Percentiles rank a stretch among this genome's conserved stretches.
These are phyloP conservation scores for Heterobasidion annosum DNA, from an alignment of 1,284 basidiomycete species.

Conservation along the genomic window DNA sequence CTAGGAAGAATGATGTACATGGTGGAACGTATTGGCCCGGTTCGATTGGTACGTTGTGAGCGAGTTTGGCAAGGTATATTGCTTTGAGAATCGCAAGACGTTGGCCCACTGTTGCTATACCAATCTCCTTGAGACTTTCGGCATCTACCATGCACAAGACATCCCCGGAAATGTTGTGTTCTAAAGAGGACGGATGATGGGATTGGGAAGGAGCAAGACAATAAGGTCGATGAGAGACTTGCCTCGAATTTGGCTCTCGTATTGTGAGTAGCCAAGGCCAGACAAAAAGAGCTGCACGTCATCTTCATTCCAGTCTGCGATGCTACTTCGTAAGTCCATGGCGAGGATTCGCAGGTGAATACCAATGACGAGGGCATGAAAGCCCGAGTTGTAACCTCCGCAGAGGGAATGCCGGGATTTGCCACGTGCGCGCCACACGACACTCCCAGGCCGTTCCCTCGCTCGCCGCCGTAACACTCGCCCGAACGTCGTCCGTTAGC, in stretches of 20 bases:
- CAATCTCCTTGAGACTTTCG: slow-evolving; percentile 77
- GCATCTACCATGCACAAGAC: slow-evolving; percentile 77
- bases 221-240: slow-evolving; percentile 12
- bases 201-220: slow-evolving; percentile 7
- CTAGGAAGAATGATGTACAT: slow-evolving; percentile 43
- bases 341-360: slow-evolving; percentile 6
- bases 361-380: neutral
- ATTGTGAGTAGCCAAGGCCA: slow-evolving; percentile 72
- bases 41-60: slow-evolving; percentile 76
- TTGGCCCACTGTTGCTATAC: slow-evolving; percentile 81
- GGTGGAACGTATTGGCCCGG: slow-evolving; percentile 85
- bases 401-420: neutral
- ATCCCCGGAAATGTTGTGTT: slow-evolving; percentile 87
- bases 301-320: slow-evolving; percentile 76
- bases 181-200: slow-evolving; percentile 28
- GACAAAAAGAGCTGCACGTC: slow-evolving; percentile 74
- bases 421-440: neutral
- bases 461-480: neutral
- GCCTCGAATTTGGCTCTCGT: slow-evolving; percentile 68
- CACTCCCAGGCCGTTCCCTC: too few relatives aligned
- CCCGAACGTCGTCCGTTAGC: neutral
- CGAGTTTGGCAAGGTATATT: slow-evolving; percentile 81
- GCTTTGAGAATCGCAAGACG: slow-evolving; percentile 82
- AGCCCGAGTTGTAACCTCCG: neutral
- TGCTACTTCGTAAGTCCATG: slow-evolving; percentile 22